Conservation (phyloP, 495 filamentous ascomycete genomes). For the Lindgomyces ingoldianus region DNA sequence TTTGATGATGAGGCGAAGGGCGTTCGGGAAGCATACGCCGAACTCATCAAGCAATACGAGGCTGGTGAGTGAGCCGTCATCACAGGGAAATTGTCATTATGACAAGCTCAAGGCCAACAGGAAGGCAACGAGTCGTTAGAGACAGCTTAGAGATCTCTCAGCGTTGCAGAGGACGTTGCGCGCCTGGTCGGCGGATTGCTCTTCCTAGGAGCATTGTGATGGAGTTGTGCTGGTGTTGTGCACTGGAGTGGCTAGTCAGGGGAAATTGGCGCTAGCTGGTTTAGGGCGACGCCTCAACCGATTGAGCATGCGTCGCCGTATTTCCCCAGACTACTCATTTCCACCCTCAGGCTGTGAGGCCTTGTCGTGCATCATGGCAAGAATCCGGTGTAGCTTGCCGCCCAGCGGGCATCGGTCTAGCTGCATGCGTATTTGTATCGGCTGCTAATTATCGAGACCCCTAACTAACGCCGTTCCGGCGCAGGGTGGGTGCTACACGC, state of each 20-base stretch:
- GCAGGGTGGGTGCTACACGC: background rate
- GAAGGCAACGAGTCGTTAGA: background rate
- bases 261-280: conserved; percentile 5
- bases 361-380: conserved; percentile 9
- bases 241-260: conserved; percentile 11
- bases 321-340: conserved; percentile 28
- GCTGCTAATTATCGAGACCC: conserved; percentile 3
- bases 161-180: background rate
- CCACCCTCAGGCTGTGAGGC: background rate
- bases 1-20: background rate
- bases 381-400: background rate
- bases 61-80: background rate
- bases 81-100: background rate
- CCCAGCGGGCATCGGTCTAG: background rate
- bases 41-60: conserved; percentile 7
- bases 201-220: background rate
- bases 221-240: background rate
- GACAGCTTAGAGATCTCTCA: background rate
- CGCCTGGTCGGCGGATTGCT: background rate
- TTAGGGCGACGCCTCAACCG: conserved; percentile 8
- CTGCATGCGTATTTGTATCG: background rate
- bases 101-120: background rate
- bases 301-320: background rate
- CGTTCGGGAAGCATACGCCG: background rate
- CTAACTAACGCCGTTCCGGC: conserved; percentile 12